Base-by-base conservation (phyloP, 352 stramenopile genomes). In the Globisporangium radiosum region DNA sequence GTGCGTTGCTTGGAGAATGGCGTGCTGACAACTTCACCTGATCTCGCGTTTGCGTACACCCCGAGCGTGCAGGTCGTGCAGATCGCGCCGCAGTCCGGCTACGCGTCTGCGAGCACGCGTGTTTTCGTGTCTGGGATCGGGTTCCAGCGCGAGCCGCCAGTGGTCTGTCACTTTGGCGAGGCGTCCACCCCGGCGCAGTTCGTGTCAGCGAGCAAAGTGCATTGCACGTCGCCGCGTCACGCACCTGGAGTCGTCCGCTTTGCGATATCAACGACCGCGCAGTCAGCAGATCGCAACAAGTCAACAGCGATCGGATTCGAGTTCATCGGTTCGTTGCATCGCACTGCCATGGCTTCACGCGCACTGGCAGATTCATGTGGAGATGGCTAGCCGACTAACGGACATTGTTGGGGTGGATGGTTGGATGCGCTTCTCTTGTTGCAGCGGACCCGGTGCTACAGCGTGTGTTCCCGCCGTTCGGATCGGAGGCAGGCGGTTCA, bases 391-490 rank as follows among this genome's bases (percentile, higher is more conserved):
- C 38, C 38, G 15, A 36, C 14, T 40, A 13, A 13, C 42, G 42
- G 11, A 13, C 5, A 13, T 47, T 48, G 7, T 15, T 53, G 36
- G 8, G 9, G 13, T 13, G 40, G 13, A 19, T 19, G 17, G 17
- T 19, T 19, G 17, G 17, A 19, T 19, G 17, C 17, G 17, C 17
- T 19, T 19, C 25, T 25, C 19, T 17, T 54, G 33, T 15, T 33
- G 43, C 33, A 63, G 58, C 19, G 3, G 58, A 63, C 40, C 58
- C 58, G 5, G 47, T 58, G 11, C 36, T 63, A 13, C 42, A 49
- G 47, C 52, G 37, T 10, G 52, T 63, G 19, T 54, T 54, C 44
- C 58, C 58, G 8, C 58, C 58, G 6, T 43, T 58, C 44, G 58
- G 58, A 5, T 58, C 51, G 13, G 50, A 63, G 36, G 15, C 33